Conservation (phyloP, 768 basidiomycete genomes). For the Lactifluus rugatus region DNA sequence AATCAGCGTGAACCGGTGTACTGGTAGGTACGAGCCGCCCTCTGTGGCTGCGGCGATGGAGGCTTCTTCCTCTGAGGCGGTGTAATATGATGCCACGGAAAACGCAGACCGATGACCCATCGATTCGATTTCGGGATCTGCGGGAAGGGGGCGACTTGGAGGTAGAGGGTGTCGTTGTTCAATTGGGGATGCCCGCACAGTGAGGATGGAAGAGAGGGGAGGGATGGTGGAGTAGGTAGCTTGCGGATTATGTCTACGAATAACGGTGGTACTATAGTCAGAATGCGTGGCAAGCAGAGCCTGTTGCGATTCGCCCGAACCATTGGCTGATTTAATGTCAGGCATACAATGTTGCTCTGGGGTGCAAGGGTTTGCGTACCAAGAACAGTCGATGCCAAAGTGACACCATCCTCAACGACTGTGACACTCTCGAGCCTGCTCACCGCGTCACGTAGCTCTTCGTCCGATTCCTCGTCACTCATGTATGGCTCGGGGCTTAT, state of each 20-base stretch:
- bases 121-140: conserved; percentile 17
- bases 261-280: conserved; percentile 62
- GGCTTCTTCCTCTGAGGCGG: conserved; percentile 39
- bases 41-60: conserved; percentile 63
- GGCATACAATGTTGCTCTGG: neutral
- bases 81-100: conserved; percentile 43
- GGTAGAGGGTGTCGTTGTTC: neutral
- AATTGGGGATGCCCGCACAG: conserved; percentile 34
- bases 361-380: conserved; percentile 9
- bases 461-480: conserved; percentile 53
- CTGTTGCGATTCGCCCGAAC: conserved; percentile 24
- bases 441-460: conserved; percentile 57
- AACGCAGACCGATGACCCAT: conserved; percentile 10
- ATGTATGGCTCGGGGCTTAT: conserved; percentile 26
- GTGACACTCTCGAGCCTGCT: conserved; percentile 42
- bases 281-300: conserved; percentile 46
- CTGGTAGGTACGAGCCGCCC: conserved; percentile 54
- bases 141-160: conserved; percentile 7
- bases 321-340: neutral
- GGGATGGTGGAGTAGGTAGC: conserved; percentile 23
- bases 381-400: neutral
- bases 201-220: conserved; percentile 36
- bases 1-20: conserved; percentile 82
- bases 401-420: conserved; percentile 32
- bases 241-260: conserved; percentile 40